Percentiles rank a stretch among this genome's conserved stretches.
Evolutionary conservation across 164 flowering plant genomes (phyloP).

Genomic region (Chimonanthus praecox): DNA sequence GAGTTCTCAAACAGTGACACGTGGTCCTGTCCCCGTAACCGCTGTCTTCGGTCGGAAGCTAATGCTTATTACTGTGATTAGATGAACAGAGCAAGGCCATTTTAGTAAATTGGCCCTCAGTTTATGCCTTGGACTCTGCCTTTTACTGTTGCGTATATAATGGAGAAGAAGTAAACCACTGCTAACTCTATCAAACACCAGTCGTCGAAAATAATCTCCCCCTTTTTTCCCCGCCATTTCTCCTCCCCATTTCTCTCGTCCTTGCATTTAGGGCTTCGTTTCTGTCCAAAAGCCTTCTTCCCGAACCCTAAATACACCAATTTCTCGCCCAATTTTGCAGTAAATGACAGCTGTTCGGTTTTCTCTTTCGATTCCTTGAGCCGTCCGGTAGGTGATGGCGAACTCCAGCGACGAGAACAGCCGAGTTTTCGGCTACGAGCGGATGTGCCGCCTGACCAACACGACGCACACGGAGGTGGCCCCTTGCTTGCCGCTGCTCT

Average conservation of each 20-base stretch:
- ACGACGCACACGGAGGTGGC: constrained; percentile 80
- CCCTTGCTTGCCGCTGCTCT: constrained; percentile 72
- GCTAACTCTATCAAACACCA: background rate
- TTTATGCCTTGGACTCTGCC: background rate
- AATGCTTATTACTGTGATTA: too few relatives aligned
- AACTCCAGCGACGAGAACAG: constrained; percentile 18
- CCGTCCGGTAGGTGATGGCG: constrained; percentile 25
- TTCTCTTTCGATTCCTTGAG: background rate
- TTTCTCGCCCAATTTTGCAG: background rate
- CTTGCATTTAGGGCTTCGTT: constrained; percentile 17
- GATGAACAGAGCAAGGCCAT: background rate
- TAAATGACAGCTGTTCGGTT: constrained; percentile 4
- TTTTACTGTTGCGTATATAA: background rate
- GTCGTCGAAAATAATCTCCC: constrained; percentile 1
- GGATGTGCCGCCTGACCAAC: constrained; percentile 45
- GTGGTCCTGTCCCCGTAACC: too few relatives aligned
- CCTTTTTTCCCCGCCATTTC: constrained; percentile 28
- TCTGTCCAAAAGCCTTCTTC: background rate
- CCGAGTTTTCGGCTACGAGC: constrained; percentile 38
- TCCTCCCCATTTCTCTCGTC: constrained; percentile 8
- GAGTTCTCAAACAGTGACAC: too few relatives aligned
- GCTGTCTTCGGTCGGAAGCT: too few relatives aligned
- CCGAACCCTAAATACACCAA: constrained; percentile 9
- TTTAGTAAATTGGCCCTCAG: background rate
- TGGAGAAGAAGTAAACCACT: background rate